A percentile compares a stretch with the other conserved stretches of the same genome.
Conservation (phyloP, 129 eudicot genomes). For the Artemisia argyi region DNA sequence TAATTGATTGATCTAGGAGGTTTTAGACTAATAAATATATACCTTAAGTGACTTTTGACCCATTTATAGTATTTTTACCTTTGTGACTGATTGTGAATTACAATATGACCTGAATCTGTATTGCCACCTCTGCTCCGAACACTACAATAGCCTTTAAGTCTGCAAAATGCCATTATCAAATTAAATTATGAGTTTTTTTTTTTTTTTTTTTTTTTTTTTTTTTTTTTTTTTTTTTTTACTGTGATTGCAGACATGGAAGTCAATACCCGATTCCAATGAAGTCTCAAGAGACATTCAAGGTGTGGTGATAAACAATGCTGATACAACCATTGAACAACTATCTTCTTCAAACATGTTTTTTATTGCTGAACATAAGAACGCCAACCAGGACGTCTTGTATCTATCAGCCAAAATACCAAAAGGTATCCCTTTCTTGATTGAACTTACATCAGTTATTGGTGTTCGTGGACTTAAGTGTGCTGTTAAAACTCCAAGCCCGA, state of each 20-base stretch:
- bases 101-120: no score
- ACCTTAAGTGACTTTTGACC: no score
- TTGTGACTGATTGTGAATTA: no score
- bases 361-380: constrained; percentile 85
- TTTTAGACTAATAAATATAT: no score
- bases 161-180: not conserved
- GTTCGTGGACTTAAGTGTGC: constrained; percentile 88
- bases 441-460: constrained; percentile 78
- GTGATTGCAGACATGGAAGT: constrained; percentile 81
- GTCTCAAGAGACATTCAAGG: constrained; percentile 60
- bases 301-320: constrained; percentile 55
- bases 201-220: not conserved
- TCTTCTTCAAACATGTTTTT: constrained; percentile 86
- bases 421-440: constrained; percentile 83
- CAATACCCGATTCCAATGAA: constrained; percentile 90
- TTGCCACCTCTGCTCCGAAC: no score
- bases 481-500: constrained; percentile 80
- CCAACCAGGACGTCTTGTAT: constrained; percentile 85
- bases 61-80: no score
- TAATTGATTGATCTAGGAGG: no score
- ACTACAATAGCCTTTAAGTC: no score
- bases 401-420: constrained; percentile 86
- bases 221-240: not conserved
- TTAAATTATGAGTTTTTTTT: constrained; percentile 1
- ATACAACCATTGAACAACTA: constrained; percentile 62